Base-by-base conservation (phyloP, 2,329 filamentous ascomycete genomes). In the Claviceps capensis region DNA sequence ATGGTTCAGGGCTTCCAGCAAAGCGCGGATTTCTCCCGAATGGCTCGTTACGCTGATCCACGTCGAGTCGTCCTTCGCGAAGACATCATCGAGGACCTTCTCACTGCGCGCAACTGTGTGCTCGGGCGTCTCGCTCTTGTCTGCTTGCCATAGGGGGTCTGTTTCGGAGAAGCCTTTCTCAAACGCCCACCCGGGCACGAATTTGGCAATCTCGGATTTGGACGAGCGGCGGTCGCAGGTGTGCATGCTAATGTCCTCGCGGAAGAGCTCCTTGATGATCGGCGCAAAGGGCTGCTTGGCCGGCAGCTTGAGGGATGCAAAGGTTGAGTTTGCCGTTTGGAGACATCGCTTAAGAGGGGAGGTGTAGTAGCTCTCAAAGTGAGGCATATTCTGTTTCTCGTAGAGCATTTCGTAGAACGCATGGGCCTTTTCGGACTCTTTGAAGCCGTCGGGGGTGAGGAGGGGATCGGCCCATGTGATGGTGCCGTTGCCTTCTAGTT, bases 221-320 rank as follows among this genome's bases (percentile, higher is more conserved):
- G 66, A 75, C 22, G 74, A 76, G 9, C 83, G 72, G 34, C 77
- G 73, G 64, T 87, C 81, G 62, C 84, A 88, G 0, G 82, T 85
- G 61, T 86, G 83, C 43, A 81, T 77, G 51, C 76, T 80, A 52
- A 86, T 78, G 2, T 77, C 76, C 64, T 87, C 84, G 34, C 83
- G 73, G 56, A 86, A 69, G 38, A 75, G 62, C 59, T 86, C 83
- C 64, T 85, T 86, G 55, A 86, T 67, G 1, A 70, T 68, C 0
- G 82, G 83, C 2, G 65, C 63, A 57, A 85, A 86, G 0, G 73
- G 74, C 11, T 63, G 63, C 3, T 69, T 62, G 7, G 62, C 61
- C 1, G 80, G 79, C 2, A 85, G 61, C 2, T 68, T 58, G 2
- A 86, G 69, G 11, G 67, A 70, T 1, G 62, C 61, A 60, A 83